These are phyloP conservation scores for Cylindrotheca fusiformis DNA, from an alignment of 108 stramenopile species.

Conservation along the genomic window DNA sequence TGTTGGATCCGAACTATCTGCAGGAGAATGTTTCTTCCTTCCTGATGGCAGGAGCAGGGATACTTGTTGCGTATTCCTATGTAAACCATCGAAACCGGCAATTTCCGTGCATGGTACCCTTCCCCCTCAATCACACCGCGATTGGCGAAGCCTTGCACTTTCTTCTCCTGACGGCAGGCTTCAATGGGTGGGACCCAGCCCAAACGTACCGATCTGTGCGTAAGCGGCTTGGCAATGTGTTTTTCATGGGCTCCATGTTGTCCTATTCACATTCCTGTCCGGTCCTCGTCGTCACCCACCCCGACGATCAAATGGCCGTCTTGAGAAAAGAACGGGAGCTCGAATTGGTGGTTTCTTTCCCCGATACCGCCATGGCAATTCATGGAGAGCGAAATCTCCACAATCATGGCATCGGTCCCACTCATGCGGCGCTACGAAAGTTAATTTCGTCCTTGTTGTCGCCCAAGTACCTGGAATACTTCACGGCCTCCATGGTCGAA, in stretches of 20 bases:
- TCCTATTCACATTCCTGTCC: background rate
- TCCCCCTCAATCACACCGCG: too few species aligned
- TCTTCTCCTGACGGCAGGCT: background rate
- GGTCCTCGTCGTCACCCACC: background rate
- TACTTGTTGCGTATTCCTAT: too few species aligned
- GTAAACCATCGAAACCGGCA: too few species aligned
- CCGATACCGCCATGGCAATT: background rate
- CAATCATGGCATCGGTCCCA: background rate
- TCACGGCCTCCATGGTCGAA: background rate
- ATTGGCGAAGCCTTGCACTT: too few species aligned
- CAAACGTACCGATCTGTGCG: background rate
- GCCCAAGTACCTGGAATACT: background rate
- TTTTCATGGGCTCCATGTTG: background rate
- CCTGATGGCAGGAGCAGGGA: too few species aligned
- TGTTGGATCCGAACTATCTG: too few species aligned
- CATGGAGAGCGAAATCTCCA: background rate
- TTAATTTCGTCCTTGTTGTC: conserved; percentile 3
- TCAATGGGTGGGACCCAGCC: background rate
- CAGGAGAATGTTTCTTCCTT: too few species aligned
- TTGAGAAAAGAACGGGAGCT: background rate
- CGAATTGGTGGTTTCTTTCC: background rate
- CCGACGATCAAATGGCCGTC: background rate
- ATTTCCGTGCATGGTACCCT: too few species aligned
- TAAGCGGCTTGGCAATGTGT: background rate
- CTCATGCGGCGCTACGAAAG: background rate